Base-by-base conservation (phyloP, 2,329 filamentous ascomycete species). In the Akanthomyces muscarius region DNA sequence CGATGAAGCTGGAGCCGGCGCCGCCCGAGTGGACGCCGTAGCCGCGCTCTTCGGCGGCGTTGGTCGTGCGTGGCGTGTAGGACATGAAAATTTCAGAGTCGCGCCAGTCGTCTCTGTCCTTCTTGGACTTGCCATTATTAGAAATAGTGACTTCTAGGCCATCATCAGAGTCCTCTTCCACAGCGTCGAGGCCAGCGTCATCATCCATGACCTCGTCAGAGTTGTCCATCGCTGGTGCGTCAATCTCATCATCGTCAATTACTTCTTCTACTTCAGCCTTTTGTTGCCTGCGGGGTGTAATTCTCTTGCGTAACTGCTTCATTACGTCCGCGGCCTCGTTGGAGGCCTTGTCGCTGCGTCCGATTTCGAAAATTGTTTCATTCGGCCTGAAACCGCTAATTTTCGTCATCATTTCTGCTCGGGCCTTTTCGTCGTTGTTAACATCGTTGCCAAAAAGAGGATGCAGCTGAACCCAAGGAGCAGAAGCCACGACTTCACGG, bases 321-420 rank as follows among this genome's bases (percentile, higher is more conserved):
- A 95, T 91, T 38, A 94, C 80, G 65, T 92, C 89, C 2, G 88
- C 89, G 7, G 89, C 88, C 71, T 89, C 87, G 55, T 77, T 81
- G 44, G 80, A 81, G 2, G 80, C 81, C 67, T 90, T 89, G 45
- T 87, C 89, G 65, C 88, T 85, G 68, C 89, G 86, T 7, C 90
- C 90, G 66, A 97, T 88, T 75, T 99, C 95, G 69, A 99, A 99
- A n/a, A 99, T 91, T 0, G 94, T 98, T 76, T 99, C 95, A 50
- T 88, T 83, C 0, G 96, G 95, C 69, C 91, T 86, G 78, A 95
- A 99, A 2, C 89, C 89, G 69, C 91, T 93, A 63, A 99, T 91
- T 64, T 88, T 86, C 38, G 92, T 91, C 36, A 99, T 80, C 91
- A 99, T 96, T 57, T 89, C 87, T 55, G 92, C 87, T 38, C 93